These are phyloP conservation scores for Fusarium annulatum DNA, from an alignment of 2,329 filamentous ascomycete species.

Conservation along the genomic window DNA sequence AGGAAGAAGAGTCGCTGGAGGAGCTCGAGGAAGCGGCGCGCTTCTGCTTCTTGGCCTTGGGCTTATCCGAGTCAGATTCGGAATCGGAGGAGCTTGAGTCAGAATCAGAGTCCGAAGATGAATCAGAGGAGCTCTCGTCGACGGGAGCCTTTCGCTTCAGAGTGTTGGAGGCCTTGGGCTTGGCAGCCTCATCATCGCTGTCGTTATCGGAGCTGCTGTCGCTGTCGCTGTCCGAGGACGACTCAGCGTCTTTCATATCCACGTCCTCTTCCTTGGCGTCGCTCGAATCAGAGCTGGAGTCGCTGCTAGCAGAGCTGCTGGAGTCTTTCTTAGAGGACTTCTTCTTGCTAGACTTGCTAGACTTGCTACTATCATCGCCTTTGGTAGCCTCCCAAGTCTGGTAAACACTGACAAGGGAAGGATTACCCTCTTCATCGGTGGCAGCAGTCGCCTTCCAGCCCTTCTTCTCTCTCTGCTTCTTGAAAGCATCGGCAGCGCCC, in stretches of 20 bases:
- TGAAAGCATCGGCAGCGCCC: conserved; percentile 70
- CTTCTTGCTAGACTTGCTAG: conserved; percentile 38
- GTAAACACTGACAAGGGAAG: conserved; percentile 63
- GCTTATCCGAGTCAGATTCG: conserved; percentile 54
- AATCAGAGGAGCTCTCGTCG: conserved; percentile 49
- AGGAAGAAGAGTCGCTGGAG: conserved; percentile 13
- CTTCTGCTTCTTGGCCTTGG: conserved; percentile 64
- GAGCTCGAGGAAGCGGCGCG: conserved; percentile 41
- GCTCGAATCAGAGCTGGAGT: conserved; percentile 41
- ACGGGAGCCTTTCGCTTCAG: conserved; percentile 57
- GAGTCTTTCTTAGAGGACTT: conserved; percentile 34
- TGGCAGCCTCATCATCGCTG: conserved; percentile 40
- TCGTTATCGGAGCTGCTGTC: conserved; percentile 41
- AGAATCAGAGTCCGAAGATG: conserved; percentile 52
- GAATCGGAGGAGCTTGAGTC: conserved; percentile 32
- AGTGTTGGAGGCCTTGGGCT: conserved; percentile 42
- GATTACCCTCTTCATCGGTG: conserved; percentile 35
- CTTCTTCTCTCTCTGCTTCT: conserved; percentile 69
- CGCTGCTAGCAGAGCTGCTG: conserved; percentile 37
- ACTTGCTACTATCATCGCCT: conserved; percentile 27
- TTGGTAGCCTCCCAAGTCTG: conserved; percentile 59
- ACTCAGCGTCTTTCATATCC: conserved; percentile 60
- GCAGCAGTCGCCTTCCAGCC: conserved; percentile 54
- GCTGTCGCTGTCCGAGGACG: conserved; percentile 48
- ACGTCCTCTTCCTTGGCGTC: conserved; percentile 54